A percentile compares a stretch with the other conserved stretches of the same genome.
phyloP scores from a whole-genome alignment of 1,284 basidiomycete genomes.

The Trametes pubescens region DNA sequence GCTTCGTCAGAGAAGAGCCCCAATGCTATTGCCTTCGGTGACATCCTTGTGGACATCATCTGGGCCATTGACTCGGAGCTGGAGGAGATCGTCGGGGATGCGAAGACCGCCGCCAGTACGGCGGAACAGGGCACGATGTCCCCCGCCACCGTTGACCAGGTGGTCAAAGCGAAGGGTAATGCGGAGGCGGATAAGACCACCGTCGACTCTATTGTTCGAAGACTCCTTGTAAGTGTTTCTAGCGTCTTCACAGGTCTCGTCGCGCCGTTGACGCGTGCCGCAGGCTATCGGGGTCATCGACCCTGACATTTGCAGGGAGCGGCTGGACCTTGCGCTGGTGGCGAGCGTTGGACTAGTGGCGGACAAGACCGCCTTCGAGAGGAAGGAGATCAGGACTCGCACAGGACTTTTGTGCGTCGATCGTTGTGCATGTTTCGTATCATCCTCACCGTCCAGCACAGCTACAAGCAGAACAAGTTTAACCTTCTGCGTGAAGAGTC shows the following conservation, averaged over 20 bases:
- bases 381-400: conserved; percentile 79
- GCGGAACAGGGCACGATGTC: conserved; percentile 36
- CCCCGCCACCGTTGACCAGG: conserved; percentile 45
- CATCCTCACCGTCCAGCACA: conserved; percentile 40
- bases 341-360: conserved; percentile 68
- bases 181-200: conserved; percentile 69
- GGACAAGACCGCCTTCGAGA: conserved; percentile 68
- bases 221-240: conserved; percentile 64
- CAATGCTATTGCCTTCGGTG: conserved; percentile 60
- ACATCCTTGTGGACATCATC: conserved; percentile 76
- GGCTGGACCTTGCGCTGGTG: conserved; percentile 71
- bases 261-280: not conserved
- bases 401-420: conserved; percentile 80
- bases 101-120: conserved; percentile 50
- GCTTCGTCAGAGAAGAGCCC: conserved; percentile 48
- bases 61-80: conserved; percentile 82
- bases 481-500: conserved; percentile 97
- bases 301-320: conserved; percentile 69
- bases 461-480: conserved; percentile 99
- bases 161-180: conserved; percentile 55
- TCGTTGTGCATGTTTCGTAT: not conserved
- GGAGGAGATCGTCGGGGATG: conserved; percentile 71
- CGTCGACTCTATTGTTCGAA: conserved; percentile 65
- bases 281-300: conserved; percentile 65
- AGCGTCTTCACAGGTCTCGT: not conserved